These are phyloP conservation scores for Gnomoniopsis sp. DNA, from an alignment of 2,329 filamentous ascomycete genomes.

Conservation along the genomic window DNA sequence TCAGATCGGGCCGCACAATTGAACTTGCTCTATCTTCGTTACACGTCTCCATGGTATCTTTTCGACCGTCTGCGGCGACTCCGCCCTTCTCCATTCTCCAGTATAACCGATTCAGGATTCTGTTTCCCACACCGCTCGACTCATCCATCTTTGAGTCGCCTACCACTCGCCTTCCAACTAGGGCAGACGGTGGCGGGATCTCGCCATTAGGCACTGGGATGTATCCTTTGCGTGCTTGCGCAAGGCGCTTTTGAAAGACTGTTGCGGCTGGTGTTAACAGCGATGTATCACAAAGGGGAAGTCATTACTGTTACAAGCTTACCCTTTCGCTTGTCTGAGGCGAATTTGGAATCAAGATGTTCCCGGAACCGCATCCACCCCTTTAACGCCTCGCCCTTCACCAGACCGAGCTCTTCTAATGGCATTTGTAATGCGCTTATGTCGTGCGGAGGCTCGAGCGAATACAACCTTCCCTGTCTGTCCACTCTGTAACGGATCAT, in stretches of 20 bases:
- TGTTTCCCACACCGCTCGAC: neutral
- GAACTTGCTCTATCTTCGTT: too few relatives aligned
- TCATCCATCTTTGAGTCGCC: neutral
- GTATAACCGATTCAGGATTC: neutral
- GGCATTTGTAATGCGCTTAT: neutral
- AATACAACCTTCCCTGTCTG: neutral
- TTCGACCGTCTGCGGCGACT: neutral
- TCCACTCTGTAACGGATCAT: neutral
- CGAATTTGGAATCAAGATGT: neutral
- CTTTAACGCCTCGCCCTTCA: neutral
- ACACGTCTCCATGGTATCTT: neutral
- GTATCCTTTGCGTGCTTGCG: neutral
- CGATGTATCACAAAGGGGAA: neutral
- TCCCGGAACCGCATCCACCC: neutral
- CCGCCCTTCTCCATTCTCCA: neutral
- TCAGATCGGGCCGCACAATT: too few relatives aligned
- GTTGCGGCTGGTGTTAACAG: neutral
- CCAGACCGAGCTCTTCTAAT: neutral
- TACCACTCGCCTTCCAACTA: neutral
- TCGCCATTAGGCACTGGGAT: neutral
- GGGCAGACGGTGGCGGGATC: neutral
- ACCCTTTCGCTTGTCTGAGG: neutral
- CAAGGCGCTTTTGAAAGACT: neutral
- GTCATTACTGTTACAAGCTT: neutral
- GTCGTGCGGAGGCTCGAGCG: neutral